phyloP scores from a whole-genome alignment of 2,329 filamentous ascomycete species.

The Hymenoscyphus salicellus region DNA sequence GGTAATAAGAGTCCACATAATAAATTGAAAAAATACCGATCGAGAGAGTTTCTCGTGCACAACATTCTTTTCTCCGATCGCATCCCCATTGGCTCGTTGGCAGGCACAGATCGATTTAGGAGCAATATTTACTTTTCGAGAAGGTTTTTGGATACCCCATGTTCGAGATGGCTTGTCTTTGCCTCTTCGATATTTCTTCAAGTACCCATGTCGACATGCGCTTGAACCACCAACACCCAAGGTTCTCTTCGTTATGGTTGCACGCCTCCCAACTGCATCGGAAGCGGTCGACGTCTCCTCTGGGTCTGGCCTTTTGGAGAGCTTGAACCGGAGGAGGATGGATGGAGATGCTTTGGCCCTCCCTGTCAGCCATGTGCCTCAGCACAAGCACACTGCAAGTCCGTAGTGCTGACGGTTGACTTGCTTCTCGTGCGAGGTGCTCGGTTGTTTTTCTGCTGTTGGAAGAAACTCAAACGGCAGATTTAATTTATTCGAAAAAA shows the following conservation, averaged over 20 bases:
- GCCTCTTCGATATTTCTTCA: neutral
- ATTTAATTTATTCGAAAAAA: too few relatives aligned
- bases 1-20: neutral
- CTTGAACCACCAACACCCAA: neutral
- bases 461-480: too few relatives aligned
- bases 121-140: neutral
- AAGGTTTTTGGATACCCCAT: neutral
- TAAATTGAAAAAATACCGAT: neutral
- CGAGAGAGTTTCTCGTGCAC: neutral
- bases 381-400: neutral
- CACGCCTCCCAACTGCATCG: constrained; percentile 7
- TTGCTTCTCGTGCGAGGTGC: neutral
- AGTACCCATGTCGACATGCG: neutral
- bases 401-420: neutral
- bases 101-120: neutral
- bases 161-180: constrained; percentile 3
- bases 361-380: constrained; percentile 15
- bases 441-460: neutral
- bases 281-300: neutral
- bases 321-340: neutral
- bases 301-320: neutral
- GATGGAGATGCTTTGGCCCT: neutral
- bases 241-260: neutral
- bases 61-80: neutral
- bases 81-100: neutral